Base-by-base conservation (phyloP, 345 rosid genomes). In the Isatis tinctoria region DNA sequence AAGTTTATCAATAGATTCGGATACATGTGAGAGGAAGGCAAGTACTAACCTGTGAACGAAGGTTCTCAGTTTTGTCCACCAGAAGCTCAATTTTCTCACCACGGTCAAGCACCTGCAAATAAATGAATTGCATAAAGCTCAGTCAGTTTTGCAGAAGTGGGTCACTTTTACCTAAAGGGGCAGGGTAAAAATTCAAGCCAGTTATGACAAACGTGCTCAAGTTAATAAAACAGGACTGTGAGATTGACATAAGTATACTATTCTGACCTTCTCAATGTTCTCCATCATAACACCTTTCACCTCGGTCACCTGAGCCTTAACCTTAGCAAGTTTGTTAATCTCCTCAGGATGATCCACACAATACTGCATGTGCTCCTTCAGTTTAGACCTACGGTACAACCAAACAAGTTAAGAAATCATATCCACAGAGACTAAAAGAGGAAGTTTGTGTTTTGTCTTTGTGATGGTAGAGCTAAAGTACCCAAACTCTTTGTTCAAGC, bases 281-380 rank as follows among this genome's bases (percentile, higher is more conserved):
- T 91, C 95, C 95, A 91, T 91, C 97, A 91, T 91, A 44, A 91
- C 95, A 35, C 97, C 95, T 57, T 91, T 91, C 59, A 91, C 97
- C 80, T 91, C 97, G 3, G 90, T 86, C 22, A 89, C 97, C 75
- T 91, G 97, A 78, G 97, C 96, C 75, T 91, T 87, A 36, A 91
- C 97, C 82, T 89, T 91, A 22, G 93, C 82, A 62, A 91, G 86
- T 72, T 91, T 89, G 80, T 79, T 89, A 64, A 88, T 78, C 82
- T 91, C 97, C 62, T 91, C 95, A 10, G 91, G 95, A 80, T 91
- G 87, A 85, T 88, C 98, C 45, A 80, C 84, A 66, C 97, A 94
- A 35, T 87, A 94, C 67, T 91, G 91, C 96, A 91, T 91, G 53
- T 91, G 93, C 53, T 85, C 95, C 82, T 87, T 94, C 79, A 94